Percentiles rank a stretch among this genome's conserved stretches.
Evolutionary conservation across 306 rosid genomes (phyloP).

Genomic region (Fragaria ananassa): DNA sequence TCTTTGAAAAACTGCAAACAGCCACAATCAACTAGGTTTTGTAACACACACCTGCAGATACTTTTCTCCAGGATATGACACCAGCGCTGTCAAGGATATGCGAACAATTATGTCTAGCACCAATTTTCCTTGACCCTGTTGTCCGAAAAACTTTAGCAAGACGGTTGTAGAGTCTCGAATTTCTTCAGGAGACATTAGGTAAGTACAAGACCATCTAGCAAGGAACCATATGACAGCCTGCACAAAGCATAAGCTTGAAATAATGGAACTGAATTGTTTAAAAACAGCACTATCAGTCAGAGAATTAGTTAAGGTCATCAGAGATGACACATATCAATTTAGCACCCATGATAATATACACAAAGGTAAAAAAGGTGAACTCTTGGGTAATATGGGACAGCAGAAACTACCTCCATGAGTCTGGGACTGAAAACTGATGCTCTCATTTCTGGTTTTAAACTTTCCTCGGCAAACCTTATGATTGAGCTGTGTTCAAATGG

Average conservation of each 20-base stretch:
- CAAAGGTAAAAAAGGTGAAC: too few species aligned
- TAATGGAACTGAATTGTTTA: slow-evolving; percentile 16
- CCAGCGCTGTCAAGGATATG: slow-evolving; percentile 62
- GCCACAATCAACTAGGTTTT: slow-evolving; percentile 23
- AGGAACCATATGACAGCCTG: slow-evolving; percentile 97
- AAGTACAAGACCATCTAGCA: slow-evolving; percentile 92
- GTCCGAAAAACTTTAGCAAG: slow-evolving; percentile 67
- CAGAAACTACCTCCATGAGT: slow-evolving; percentile 82
- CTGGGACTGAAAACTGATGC: slow-evolving; percentile 90
- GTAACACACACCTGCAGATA: slow-evolving; percentile 72
- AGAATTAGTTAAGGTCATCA: neutral
- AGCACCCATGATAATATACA: neutral
- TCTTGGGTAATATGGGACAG: slow-evolving; percentile 11
- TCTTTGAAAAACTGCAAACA: slow-evolving; percentile 10
- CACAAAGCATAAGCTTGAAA: slow-evolving; percentile 29
- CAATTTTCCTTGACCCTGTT: slow-evolving; percentile 73
- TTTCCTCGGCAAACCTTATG: slow-evolving; percentile 79
- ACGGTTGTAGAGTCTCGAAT: slow-evolving; percentile 44
- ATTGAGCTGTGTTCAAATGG: slow-evolving; percentile 63
- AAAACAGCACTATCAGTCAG: neutral
- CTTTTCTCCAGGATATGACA: slow-evolving; percentile 84
- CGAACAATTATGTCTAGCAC: slow-evolving; percentile 85
- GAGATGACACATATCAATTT: slow-evolving; percentile 1
- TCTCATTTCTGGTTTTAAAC: slow-evolving; percentile 71
- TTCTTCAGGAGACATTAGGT: slow-evolving; percentile 73